Evolutionary conservation across 2,329 filamentous ascomycete genomes (phyloP).

Genomic region (Pestalotiopsis sp.): DNA sequence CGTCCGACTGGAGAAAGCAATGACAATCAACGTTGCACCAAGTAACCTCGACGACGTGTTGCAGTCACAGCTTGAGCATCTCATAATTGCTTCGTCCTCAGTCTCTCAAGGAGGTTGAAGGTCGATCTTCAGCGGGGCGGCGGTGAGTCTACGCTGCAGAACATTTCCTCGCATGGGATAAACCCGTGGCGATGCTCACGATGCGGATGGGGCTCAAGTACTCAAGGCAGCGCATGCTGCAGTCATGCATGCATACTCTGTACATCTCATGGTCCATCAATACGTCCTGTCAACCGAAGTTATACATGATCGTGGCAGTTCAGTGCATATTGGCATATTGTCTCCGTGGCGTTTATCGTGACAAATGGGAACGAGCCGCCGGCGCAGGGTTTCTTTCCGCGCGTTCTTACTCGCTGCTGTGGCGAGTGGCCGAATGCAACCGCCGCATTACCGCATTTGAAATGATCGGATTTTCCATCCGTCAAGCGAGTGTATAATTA

Average conservation of each 20-base stretch:
- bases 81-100: background rate
- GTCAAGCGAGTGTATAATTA: background rate
- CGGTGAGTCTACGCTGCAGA: background rate
- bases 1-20: background rate
- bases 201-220: background rate
- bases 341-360: background rate
- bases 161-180: background rate
- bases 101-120: background rate
- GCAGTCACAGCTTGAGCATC: background rate
- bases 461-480: background rate
- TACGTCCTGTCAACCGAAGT: background rate
- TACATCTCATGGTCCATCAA: background rate
- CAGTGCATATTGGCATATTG: background rate
- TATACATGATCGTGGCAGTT: background rate
- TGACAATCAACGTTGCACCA: background rate
- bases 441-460: background rate
- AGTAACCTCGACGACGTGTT: background rate
- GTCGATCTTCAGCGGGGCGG: background rate
- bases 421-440: background rate
- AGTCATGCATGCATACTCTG: background rate
- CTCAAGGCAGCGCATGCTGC: background rate
- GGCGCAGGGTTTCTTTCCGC: background rate
- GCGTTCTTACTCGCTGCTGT: background rate
- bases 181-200: background rate
- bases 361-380: background rate